Conservation (phyloP, 768 basidiomycete genomes). For the Cystofilobasidium ferigula region DNA sequence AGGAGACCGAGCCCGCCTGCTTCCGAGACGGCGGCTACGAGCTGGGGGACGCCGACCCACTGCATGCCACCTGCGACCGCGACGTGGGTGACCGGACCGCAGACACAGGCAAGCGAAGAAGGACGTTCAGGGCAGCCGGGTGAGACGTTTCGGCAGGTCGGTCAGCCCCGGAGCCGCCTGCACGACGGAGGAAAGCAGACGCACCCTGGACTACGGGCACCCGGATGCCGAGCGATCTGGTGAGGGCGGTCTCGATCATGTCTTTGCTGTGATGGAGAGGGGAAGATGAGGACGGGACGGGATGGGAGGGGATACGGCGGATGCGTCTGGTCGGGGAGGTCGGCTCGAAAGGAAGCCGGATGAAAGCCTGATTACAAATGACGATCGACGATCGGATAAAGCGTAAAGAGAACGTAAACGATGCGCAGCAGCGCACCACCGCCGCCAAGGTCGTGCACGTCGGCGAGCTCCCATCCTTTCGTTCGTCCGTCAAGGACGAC, state of each 20-base stretch:
- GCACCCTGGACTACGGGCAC: conserved; percentile 55
- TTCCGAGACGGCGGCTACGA: conserved; percentile 31
- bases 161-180: not conserved
- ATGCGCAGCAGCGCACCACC: too few species aligned
- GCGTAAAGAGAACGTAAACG: too few species aligned
- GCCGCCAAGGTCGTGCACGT: too few species aligned
- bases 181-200: not conserved
- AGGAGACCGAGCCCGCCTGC: conserved; percentile 51
- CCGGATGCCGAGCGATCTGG: conserved; percentile 32
- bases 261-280: not conserved
- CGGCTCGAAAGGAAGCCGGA: too few species aligned
- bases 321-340: too few species aligned
- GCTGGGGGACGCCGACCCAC: conserved; percentile 51
- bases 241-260: conserved; percentile 31
- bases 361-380: too few species aligned
- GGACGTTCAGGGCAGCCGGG: not conserved
- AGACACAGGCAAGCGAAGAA: not conserved
- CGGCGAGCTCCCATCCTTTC: too few species aligned
- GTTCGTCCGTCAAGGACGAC: too few species aligned
- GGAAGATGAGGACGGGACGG: too few species aligned
- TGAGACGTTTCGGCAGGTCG: too few species aligned
- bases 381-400: too few species aligned
- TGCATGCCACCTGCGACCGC: conserved; percentile 42
- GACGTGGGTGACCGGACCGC: not conserved
- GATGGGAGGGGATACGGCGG: too few species aligned